A percentile compares a stretch with the other conserved stretches of the same genome.
phyloP scores from a whole-genome alignment of 2,329 filamentous ascomycete genomes.

The Hortaea sp. region DNA sequence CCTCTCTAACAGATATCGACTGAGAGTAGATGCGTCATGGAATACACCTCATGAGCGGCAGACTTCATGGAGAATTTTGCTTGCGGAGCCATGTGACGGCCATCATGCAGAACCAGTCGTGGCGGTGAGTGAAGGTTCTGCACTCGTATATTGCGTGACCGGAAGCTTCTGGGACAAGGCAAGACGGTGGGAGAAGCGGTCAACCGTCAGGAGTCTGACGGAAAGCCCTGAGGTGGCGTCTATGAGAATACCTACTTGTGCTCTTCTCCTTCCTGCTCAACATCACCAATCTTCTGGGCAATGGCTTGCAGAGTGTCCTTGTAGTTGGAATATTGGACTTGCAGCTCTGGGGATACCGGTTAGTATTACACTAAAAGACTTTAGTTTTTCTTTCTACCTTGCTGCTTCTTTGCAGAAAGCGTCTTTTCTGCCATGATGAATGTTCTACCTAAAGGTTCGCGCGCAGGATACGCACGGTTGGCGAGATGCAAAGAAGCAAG shows the following conservation, averaged over 20 bases:
- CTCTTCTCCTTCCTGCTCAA: slow-evolving; percentile 94
- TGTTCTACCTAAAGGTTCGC: background rate
- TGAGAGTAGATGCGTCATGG: background rate
- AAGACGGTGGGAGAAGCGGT: slow-evolving; percentile 3
- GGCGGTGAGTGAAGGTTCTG: slow-evolving; percentile 28
- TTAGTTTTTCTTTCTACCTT: slow-evolving; percentile 41
- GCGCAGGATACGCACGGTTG: too few species aligned
- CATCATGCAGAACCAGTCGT: background rate
- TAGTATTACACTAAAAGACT: background rate
- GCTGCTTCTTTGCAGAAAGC: slow-evolving; percentile 59
- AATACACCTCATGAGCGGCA: background rate
- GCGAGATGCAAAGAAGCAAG: too few species aligned
- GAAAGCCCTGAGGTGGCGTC: too few species aligned
- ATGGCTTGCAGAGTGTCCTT: slow-evolving; percentile 76
- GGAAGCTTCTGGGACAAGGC: background rate
- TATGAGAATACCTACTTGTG: slow-evolving; percentile 61
- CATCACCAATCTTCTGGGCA: slow-evolving; percentile 91
- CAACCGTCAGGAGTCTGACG: too few species aligned
- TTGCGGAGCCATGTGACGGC: too few species aligned
- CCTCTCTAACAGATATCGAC: background rate
- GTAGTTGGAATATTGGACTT: slow-evolving; percentile 68
- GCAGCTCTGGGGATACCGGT: slow-evolving; percentile 51
- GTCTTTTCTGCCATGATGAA: slow-evolving; percentile 39
- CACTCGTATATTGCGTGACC: background rate
- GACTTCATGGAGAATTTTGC: background rate